Conservation (phyloP, 2,329 filamentous ascomycete genomes). For the Knoxdaviesia proteae region DNA sequence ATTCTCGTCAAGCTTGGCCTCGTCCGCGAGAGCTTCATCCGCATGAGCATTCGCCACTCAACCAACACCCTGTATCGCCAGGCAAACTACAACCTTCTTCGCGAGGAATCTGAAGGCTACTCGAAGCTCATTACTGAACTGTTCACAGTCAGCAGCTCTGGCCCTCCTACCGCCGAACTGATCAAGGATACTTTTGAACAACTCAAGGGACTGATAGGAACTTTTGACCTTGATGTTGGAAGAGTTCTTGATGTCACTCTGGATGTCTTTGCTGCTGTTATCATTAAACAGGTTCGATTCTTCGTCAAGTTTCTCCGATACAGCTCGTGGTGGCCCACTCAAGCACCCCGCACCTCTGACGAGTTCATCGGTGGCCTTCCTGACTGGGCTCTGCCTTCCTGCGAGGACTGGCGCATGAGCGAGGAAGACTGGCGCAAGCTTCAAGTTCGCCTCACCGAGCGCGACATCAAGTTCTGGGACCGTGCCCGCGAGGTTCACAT, state of each 20-base stretch:
- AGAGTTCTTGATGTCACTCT: constrained; percentile 84
- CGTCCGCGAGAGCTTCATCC: constrained; percentile 66
- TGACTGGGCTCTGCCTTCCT: constrained; percentile 62
- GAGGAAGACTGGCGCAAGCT: constrained; percentile 48
- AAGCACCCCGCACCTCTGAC: constrained; percentile 7
- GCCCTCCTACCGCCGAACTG: constrained; percentile 51
- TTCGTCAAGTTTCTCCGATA: constrained; percentile 81
- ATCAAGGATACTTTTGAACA: constrained; percentile 76
- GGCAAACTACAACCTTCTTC: constrained; percentile 85
- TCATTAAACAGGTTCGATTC: constrained; percentile 84
- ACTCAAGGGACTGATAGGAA: constrained; percentile 85
- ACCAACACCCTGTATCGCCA: constrained; percentile 90
- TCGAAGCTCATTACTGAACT: constrained; percentile 91
- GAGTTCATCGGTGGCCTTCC: constrained; percentile 49
- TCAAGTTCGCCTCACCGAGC: constrained; percentile 31
- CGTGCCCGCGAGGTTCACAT: constrained; percentile 57
- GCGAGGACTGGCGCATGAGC: constrained; percentile 36
- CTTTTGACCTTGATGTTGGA: constrained; percentile 91
- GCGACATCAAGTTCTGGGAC: constrained; percentile 66
- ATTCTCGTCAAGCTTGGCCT: constrained; percentile 58
- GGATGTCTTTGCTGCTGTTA: constrained; percentile 80
- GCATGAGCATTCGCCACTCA: constrained; percentile 68
- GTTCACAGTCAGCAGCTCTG: constrained; percentile 65
- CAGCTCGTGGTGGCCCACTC: constrained; percentile 84
- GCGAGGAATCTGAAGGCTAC: constrained; percentile 92